Evolutionary conservation across 805 yeast genomes (phyloP), one percentile per base, ranked within the genome.

Genomic region (Saturnispora serradocipensis): DNA sequence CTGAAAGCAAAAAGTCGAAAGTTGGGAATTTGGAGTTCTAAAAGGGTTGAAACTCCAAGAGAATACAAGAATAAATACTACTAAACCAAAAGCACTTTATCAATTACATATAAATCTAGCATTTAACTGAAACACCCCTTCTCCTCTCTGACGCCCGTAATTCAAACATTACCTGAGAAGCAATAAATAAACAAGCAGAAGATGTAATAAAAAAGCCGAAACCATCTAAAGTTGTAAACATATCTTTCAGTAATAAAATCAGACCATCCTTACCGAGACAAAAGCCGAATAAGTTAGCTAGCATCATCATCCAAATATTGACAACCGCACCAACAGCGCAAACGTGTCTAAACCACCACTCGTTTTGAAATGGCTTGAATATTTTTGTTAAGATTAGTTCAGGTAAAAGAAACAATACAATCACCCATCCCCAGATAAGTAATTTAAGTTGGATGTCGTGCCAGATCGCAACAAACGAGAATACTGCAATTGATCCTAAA

Each of bases 231-330:
- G 98, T 88, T 25, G 77, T 72, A 59, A 89, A 78, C 78, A 91
- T 82, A 50, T 83, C 90, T 20, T 66, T 61, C 22, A 91, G 69
- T 57, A 91, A 73, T 42, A 75, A 71, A 27, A 74, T 58, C 27
- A 90, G 81, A 1, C 99, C 99, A 54, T 88, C 96, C 28, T 82
- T 73, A 8, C 97, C 98, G 34, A 93, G 74, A 60, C 97, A 93
- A 67, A 93, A 93, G 0, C 99, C 99, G 62, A 86, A 88, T 49
- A 95, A 69, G 61, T 93, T 93, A 15, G 98, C 98, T 57, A 89
- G 76, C 89, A 93, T 89, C 99, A 93, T 91, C 84, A 91, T 77
- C 96, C 97, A 91, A 52, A 93, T 84, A 66, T 93, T 93, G 22
- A 75, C 62, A 28, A 90, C 95, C 4, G 91, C 96, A 3, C 99